phyloP scores from a whole-genome alignment of 352 stramenopile genomes.

The Elongisporangium undulatum region DNA sequence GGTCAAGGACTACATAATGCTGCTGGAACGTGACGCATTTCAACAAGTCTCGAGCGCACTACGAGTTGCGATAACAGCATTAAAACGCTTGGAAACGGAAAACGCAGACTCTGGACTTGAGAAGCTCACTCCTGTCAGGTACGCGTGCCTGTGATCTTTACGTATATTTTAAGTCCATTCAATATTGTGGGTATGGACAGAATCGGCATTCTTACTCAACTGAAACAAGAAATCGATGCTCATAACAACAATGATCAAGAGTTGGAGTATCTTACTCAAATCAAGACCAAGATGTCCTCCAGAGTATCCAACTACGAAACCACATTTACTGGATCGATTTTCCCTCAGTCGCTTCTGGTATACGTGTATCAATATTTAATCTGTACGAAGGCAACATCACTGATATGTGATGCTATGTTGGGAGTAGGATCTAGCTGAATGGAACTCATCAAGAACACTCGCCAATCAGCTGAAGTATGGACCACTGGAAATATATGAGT shows the following conservation, averaged over 20 bases:
- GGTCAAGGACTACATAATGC: conserved; percentile 22
- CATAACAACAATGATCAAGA: conserved; percentile 14
- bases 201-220: conserved; percentile 25
- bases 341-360: conserved; percentile 39
- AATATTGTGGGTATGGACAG: conserved; percentile 9
- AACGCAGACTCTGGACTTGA: conserved; percentile 8
- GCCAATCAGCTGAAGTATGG: conserved; percentile 25
- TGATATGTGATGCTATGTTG: background rate
- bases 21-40: conserved; percentile 48
- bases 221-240: conserved; percentile 42
- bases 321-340: conserved; percentile 29
- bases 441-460: conserved; percentile 6
- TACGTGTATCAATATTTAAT: background rate
- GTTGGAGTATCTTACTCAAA: conserved; percentile 13
- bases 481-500: conserved; percentile 21
- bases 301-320: conserved; percentile 28
- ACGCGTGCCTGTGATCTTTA: conserved; percentile 1
- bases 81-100: conserved; percentile 20
- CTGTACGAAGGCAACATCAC: background rate
- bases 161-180: conserved; percentile 1
- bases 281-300: conserved; percentile 45
- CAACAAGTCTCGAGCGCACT: conserved; percentile 50
- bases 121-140: conserved; percentile 30
- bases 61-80: conserved; percentile 16
- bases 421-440: conserved; percentile 16